Percentiles rank a stretch among this genome's conserved stretches.
phyloP scores from a whole-genome alignment of 2,329 filamentous ascomycete genomes.

The Calonectria fujianensis region DNA sequence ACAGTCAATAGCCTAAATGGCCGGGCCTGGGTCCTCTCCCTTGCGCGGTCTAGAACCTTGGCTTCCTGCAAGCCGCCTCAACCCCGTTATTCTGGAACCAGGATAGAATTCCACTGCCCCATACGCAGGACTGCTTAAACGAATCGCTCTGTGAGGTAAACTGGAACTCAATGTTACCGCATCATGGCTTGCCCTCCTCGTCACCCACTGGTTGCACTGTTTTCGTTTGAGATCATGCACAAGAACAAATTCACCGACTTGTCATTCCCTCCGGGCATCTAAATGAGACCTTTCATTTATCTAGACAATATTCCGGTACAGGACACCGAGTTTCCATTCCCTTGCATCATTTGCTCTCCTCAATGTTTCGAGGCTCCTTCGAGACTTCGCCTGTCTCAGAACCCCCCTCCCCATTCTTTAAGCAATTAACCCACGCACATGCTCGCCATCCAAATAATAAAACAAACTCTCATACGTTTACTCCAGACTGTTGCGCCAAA shows the following conservation, averaged over 20 bases:
- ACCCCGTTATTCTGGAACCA: constrained; percentile 2
- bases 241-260: constrained; percentile 3
- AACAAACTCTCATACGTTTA: constrained; percentile 14
- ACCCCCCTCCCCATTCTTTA: constrained; percentile 9
- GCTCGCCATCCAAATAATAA: constrained; percentile 29
- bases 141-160: background rate
- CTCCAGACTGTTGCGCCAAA: background rate
- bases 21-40: constrained; percentile 14
- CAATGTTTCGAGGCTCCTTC: background rate
- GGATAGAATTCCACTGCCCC: background rate
- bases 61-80: background rate
- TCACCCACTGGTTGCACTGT: background rate
- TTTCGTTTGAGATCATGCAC: background rate
- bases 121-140: background rate
- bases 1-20: background rate
- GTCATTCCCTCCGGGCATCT: constrained; percentile 21
- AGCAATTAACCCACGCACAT: constrained; percentile 16
- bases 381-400: constrained; percentile 10
- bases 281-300: constrained; percentile 25
- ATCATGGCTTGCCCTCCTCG: background rate
- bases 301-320: constrained; percentile 31
- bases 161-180: background rate
- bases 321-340: constrained; percentile 16
- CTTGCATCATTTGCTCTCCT: background rate
- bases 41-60: constrained; percentile 10